phyloP scores from a whole-genome alignment of 345 rosid species.

The Garcia nutans region DNA sequence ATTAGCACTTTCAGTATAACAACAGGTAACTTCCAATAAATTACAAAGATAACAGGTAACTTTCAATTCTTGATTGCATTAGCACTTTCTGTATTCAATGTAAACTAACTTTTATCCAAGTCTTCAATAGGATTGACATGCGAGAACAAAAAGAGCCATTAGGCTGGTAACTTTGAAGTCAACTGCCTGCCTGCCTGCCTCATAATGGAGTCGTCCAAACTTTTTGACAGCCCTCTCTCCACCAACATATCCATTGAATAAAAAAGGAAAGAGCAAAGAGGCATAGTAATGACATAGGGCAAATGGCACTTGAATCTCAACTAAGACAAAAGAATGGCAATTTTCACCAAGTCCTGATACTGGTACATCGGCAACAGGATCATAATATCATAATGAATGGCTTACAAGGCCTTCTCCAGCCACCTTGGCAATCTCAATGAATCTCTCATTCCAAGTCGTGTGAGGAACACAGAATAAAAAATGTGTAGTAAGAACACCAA shows the following conservation, averaged over 20 bases:
- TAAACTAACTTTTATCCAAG: not conserved
- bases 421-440: constrained; percentile 72
- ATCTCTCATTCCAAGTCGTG: constrained; percentile 76
- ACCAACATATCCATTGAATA: no score
- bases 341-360: not conserved
- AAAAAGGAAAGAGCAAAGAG: no score
- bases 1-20: not conserved
- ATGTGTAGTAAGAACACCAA: constrained; percentile 81
- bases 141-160: no score
- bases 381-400: not conserved
- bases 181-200: no score
- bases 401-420: constrained; percentile 60
- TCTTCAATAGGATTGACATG: no score
- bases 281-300: not conserved
- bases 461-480: constrained; percentile 67
- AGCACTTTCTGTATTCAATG: not conserved
- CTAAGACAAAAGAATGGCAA: no score
- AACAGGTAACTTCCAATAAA: not conserved
- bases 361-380: not conserved
- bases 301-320: not conserved
- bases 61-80: not conserved
- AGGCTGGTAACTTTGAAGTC: no score
- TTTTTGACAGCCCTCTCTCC: no score
- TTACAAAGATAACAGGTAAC: not conserved
- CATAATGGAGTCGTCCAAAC: no score